phyloP scores from a whole-genome alignment of 192 early-diverging fungal genomes.

The Oehlia diaphana region DNA sequence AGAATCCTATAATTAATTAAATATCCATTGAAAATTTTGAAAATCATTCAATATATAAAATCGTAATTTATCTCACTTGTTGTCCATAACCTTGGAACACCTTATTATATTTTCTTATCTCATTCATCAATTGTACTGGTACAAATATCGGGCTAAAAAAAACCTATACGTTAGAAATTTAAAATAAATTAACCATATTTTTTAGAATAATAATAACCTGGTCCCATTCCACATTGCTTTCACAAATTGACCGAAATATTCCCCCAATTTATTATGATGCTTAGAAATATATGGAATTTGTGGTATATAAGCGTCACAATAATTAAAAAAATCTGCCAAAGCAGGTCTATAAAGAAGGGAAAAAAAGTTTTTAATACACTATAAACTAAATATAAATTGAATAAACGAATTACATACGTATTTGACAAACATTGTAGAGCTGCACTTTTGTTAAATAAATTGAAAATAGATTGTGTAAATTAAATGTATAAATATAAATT shows the following conservation, averaged over 20 bases:
- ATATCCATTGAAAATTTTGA: not conserved
- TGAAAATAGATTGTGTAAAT: not conserved
- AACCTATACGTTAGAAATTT: not conserved
- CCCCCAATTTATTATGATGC: constrained; percentile 36
- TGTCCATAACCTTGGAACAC: constrained; percentile 41
- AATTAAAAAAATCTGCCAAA: constrained; percentile 36
- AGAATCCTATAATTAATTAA: constrained; percentile 31
- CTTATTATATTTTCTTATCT: constrained; percentile 40
- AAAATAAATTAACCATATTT: too few relatives aligned
- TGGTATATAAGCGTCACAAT: constrained; percentile 43
- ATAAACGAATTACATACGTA: constrained; percentile 33
- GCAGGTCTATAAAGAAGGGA: constrained; percentile 34
- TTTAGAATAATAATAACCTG: constrained; percentile 31
- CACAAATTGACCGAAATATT: constrained; percentile 38
- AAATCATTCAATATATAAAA: not conserved
- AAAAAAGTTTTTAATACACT: not conserved
- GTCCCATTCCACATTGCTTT: constrained; percentile 41
- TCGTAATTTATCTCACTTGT: constrained; percentile 10
- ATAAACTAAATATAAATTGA: not conserved
- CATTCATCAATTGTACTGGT: constrained; percentile 34
- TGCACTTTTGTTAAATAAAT: constrained; percentile 32
- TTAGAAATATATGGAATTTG: constrained; percentile 33
- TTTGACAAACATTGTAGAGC: constrained; percentile 42
- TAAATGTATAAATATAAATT: not conserved
- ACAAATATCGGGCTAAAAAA: constrained; percentile 36